phyloP scores from a whole-genome alignment of 768 basidiomycete genomes.

The Cantharellus cinnabarinus region DNA sequence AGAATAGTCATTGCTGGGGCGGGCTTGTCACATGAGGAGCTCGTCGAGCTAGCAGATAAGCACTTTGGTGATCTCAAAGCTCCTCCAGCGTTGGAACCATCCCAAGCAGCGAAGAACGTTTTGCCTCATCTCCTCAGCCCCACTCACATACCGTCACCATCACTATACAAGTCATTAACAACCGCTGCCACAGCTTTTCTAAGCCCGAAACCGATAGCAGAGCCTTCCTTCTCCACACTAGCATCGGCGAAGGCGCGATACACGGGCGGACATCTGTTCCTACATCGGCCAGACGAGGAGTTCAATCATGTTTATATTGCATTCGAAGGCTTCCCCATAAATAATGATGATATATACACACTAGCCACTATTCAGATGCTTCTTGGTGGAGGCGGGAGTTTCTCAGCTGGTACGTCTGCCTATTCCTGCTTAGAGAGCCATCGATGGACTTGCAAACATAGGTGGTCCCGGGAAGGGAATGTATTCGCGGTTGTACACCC shows the following conservation, averaged over 20 bases:
- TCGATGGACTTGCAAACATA: conserved; percentile 11
- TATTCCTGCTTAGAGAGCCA: background rate
- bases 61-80: conserved; percentile 52
- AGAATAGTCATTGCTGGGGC: conserved; percentile 89
- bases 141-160: conserved; percentile 26
- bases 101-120: conserved; percentile 1
- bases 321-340: conserved; percentile 79
- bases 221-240: conserved; percentile 14
- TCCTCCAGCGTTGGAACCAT: conserved; percentile 11
- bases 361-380: conserved; percentile 88
- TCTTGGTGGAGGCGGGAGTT: conserved; percentile 87
- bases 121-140: conserved; percentile 10
- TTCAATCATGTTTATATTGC: conserved; percentile 87
- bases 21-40: conserved; percentile 74
- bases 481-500: conserved; percentile 92
- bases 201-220: conserved; percentile 3
- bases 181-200: conserved; percentile 12
- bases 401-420: conserved; percentile 54
- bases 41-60: conserved; percentile 70
- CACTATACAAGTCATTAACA: conserved; percentile 22
- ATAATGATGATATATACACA: conserved; percentile 81
- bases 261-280: conserved; percentile 65
- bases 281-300: conserved; percentile 39
- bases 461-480: conserved; percentile 98
- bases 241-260: conserved; percentile 28